Evolutionary conservation across 2,329 filamentous ascomycete species (phyloP), one percentile per base, ranked within the genome.

Genomic region (Beauveria medogensis): DNA sequence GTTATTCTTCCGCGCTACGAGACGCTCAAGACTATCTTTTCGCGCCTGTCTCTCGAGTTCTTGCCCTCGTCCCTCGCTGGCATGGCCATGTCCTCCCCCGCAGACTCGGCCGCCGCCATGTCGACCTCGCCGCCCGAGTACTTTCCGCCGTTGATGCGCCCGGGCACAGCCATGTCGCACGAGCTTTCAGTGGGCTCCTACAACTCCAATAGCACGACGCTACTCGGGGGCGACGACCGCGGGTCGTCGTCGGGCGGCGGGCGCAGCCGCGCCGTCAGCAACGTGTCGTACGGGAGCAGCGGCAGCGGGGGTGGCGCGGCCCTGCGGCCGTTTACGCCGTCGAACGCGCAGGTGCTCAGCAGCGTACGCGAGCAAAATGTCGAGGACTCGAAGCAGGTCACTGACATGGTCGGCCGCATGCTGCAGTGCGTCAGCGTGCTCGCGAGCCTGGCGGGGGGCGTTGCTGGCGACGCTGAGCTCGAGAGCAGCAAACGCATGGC

Each of bases 391-490:
- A 83, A 91, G 70, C 86, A 94, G 69, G 86, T 97, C 59, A 96
- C 94, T 0, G 92, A 97, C 67, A 96, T 93, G 67, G 92, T 97
- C 1, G 94, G 92, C 0, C 82, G 93, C 55, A 96, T 99, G 91
- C 79, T 99, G 64, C 94, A 99, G 77, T 99, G 94, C 73, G 88
- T 97, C 74, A 93, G 89, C 71, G 92, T 99, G 8, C 79, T 99
- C 24, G 90, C 91, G 3, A 87, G 87, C 64, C 83, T 96, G 14
- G 88, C 78, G 24, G 71, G 69, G 51, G 85, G 81, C 56, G 85
- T 81, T 1, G 83, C 83, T 10, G 86, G 76, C 48, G 72, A 69
- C 53, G 85, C 79, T 1, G 83, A 84, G 22, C 91, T 95, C 65
- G 85, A 88, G 43, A 82, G 84, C 1, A 90, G 93, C 70, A 82